A percentile compares a stretch with the other conserved stretches of the same genome.
Evolutionary conservation across 306 rosid species (phyloP).

Genomic region (Quercus wislizeni): DNA sequence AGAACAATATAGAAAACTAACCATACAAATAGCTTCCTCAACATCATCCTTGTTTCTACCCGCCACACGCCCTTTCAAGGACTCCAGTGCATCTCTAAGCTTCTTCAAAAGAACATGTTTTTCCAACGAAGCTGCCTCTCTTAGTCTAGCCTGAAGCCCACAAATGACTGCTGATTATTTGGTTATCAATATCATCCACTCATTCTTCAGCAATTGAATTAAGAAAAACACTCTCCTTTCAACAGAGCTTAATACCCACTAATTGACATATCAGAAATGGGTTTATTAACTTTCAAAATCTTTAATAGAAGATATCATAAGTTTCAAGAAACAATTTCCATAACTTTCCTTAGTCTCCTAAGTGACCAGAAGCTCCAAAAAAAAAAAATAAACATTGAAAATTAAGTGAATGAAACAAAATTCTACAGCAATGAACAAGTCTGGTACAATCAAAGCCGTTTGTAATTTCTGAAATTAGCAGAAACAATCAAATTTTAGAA

Average conservation of each 20-base stretch:
- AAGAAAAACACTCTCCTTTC: neutral
- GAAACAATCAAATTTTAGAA: neutral
- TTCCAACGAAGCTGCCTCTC: slow-evolving; percentile 89
- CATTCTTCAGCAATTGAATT: neutral
- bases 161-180: slow-evolving; percentile 19
- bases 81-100: slow-evolving; percentile 91
- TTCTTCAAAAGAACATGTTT: slow-evolving; percentile 89
- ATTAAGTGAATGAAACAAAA: neutral
- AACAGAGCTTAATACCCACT: neutral
- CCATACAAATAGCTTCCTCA: slow-evolving; percentile 85
- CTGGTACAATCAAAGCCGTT: neutral
- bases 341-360: neutral
- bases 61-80: slow-evolving; percentile 74
- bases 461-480: neutral
- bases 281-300: neutral
- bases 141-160: slow-evolving; percentile 75
- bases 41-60: slow-evolving; percentile 90
- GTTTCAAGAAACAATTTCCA: neutral
- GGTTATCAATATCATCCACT: neutral
- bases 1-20: slow-evolving; percentile 26
- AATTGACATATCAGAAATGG: neutral
- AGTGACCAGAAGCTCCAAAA: neutral
- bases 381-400: neutral
- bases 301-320: neutral
- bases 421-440: neutral